Base-by-base conservation (phyloP, 345 rosid genomes). In the Hypericum perforatum region DNA sequence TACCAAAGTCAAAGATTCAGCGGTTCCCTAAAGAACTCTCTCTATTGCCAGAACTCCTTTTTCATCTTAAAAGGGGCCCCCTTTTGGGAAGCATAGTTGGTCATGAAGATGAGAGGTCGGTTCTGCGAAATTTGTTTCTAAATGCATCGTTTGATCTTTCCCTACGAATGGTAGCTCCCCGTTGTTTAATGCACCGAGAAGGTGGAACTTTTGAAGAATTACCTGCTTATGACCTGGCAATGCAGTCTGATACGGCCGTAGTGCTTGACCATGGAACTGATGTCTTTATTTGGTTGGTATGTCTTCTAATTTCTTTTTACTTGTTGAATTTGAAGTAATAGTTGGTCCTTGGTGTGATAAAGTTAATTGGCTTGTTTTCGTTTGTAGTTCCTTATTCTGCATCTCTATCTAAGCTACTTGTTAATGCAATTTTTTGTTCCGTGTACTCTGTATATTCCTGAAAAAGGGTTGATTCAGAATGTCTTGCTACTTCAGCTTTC, bases 211-310 rank as follows among this genome's bases (percentile, higher is more conserved):
- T 94, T 59, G 99, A 94, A 73, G 99, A 94, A 69, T 54, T 89
- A 62, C 94, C 94, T 6, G 89, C 95, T 16, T 78, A 88, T 77
- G 86, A 92, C 72, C 88, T 88, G 55, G 79, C 82, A 3, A 92
- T 92, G 98, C 98, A 92, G 69, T 88, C 96, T 60, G 86, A 92
- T 63, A 81, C 86, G 37, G 96, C 98, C 43, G 98, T 92, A 58
- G 85, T 92, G 60, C 94, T 92, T 63, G 98, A 92, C 70, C 96
- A 88, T 74, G 98, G 96, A 42, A 92, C 95, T 3, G 94, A 92
- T 74, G 74, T 92, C 73, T 92, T 88, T 72, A 88, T 92, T 77
- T 92, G 96, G 98, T 64, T 88, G 96, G 96, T 88, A 76, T 58
- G 92, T 45, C 54, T 47, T 54, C 41, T 42, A 38, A 42, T 52